phyloP scores from a whole-genome alignment of 2,329 filamentous ascomycete species.

The Pezicula rhizophila region DNA sequence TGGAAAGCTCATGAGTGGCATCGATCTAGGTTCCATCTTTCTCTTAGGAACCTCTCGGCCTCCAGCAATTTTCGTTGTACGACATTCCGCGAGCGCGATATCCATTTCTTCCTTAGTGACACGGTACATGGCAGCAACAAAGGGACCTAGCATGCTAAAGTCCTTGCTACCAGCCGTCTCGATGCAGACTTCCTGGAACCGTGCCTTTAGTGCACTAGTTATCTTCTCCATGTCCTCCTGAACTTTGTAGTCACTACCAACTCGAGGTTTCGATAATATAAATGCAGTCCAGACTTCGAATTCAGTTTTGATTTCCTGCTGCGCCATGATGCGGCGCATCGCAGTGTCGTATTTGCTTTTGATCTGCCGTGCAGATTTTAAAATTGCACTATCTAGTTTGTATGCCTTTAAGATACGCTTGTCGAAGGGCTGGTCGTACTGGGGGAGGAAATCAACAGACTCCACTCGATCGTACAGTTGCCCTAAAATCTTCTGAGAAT shows the following conservation, averaged over 20 bases:
- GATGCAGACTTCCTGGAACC: conserved; percentile 62
- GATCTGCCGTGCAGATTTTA: conserved; percentile 56
- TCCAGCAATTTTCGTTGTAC: conserved; percentile 30
- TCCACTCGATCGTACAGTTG: conserved; percentile 73
- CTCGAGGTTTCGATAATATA: conserved; percentile 65
- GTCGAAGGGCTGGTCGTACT: conserved; percentile 72
- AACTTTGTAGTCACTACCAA: conserved; percentile 76
- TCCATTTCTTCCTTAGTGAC: conserved; percentile 69
- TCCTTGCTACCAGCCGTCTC: conserved; percentile 56
- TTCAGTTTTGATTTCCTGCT: conserved; percentile 77
- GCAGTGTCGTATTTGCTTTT: conserved; percentile 75
- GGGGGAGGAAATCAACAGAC: conserved; percentile 62
- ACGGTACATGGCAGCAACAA: conserved; percentile 83
- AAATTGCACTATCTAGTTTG: conserved; percentile 43
- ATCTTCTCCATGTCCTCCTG: conserved; percentile 76
- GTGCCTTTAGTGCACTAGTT: conserved; percentile 57
- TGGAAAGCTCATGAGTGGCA: conserved; percentile 88
- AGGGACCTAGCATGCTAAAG: conserved; percentile 55
- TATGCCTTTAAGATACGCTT: conserved; percentile 62
- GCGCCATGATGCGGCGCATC: conserved; percentile 74
- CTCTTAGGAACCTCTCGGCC: conserved; percentile 20
- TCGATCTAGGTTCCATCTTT: conserved; percentile 38
- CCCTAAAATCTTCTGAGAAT: conserved; percentile 68
- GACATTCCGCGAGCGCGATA: conserved; percentile 47
- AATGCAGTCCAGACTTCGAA: conserved; percentile 92